phyloP scores from a whole-genome alignment of 2,329 filamentous ascomycete genomes.

The Nemania bipapillata region DNA sequence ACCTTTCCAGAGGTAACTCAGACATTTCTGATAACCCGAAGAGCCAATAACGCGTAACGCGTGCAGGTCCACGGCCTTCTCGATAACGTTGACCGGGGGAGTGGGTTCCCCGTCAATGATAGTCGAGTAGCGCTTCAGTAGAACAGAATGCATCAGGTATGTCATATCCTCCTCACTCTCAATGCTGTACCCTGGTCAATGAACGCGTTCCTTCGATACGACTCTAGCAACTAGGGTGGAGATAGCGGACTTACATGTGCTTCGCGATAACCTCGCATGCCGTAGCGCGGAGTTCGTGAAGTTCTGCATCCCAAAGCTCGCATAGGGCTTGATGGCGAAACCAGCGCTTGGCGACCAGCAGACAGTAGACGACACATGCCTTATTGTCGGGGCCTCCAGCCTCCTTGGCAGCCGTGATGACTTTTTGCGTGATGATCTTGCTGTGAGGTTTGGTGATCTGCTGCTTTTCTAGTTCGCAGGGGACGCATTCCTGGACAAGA shows the following conservation, averaged over 20 bases:
- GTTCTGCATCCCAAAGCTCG: conserved; percentile 92
- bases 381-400: conserved; percentile 80
- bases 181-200: conserved; percentile 67
- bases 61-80: conserved; percentile 92
- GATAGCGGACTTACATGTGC: conserved; percentile 60
- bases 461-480: conserved; percentile 85
- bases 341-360: conserved; percentile 77
- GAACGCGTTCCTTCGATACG: background rate
- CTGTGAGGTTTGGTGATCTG: conserved; percentile 83
- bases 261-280: conserved; percentile 96
- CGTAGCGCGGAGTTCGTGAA: conserved; percentile 79
- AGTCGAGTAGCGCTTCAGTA: conserved; percentile 90
- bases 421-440: conserved; percentile 80
- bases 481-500: conserved; percentile 86
- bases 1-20: conserved; percentile 90
- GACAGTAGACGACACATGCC: conserved; percentile 83
- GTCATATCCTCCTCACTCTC: conserved; percentile 82
- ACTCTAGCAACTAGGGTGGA: no score
- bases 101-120: conserved; percentile 77
- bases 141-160: conserved; percentile 81
- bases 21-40: conserved; percentile 95
- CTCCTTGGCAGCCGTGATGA: conserved; percentile 81
- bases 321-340: conserved; percentile 81
- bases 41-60: conserved; percentile 88
- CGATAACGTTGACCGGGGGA: conserved; percentile 84